phyloP scores from a whole-genome alignment of 148 eudicot genomes.

The Chenopodium suecicum region DNA sequence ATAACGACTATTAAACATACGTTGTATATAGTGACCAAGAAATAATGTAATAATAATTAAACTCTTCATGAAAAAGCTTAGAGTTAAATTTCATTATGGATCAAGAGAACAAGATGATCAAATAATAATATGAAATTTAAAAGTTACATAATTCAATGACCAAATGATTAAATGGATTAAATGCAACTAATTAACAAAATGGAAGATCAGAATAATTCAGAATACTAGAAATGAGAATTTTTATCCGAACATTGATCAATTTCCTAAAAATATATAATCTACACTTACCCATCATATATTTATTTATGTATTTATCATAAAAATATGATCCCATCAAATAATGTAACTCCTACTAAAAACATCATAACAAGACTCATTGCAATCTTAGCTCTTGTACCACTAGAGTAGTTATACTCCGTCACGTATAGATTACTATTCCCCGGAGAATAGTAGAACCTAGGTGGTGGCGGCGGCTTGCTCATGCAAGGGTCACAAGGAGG shows the following conservation, averaged over 20 bases:
- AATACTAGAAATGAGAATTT: background rate
- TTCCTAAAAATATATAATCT: constrained; percentile 11
- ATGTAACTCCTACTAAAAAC: constrained; percentile 13
- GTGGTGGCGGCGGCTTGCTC: constrained; percentile 29
- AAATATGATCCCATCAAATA: constrained; percentile 16
- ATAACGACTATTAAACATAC: too few species aligned
- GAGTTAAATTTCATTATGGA: background rate
- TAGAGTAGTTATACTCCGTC: constrained; percentile 20
- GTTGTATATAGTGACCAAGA: too few species aligned
- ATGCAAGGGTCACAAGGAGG: constrained; percentile 24
- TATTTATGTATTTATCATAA: constrained; percentile 5
- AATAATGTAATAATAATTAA: background rate
- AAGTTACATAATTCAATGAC: constrained; percentile 16
- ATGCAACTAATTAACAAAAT: background rate
- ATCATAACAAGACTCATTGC: constrained; percentile 7
- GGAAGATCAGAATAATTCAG: background rate
- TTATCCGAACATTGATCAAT: constrained; percentile 8
- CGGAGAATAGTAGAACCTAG: constrained; percentile 34
- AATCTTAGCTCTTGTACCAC: constrained; percentile 13
- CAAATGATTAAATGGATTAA: constrained; percentile 4
- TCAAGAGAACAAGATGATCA: background rate
- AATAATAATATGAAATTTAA: background rate
- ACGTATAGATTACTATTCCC: constrained; percentile 25
- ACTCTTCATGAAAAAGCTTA: background rate
- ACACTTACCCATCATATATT: constrained; percentile 10